Base-by-base conservation (phyloP, 1,284 basidiomycete species). In the Mycosarcoma mackinlayi region DNA sequence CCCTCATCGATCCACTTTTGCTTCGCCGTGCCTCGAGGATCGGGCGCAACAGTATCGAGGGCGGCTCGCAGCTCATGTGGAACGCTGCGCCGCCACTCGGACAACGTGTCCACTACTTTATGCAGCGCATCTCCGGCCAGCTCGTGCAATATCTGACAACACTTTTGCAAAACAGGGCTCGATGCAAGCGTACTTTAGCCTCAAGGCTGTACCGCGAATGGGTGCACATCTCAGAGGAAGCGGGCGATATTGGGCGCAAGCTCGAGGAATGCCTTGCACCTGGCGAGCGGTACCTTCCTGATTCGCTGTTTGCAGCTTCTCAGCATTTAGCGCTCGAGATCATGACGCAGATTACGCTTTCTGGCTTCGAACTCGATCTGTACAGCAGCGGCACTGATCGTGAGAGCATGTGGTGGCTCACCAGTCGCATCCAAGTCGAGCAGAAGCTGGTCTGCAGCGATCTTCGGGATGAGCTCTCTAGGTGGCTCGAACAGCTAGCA, bases 351-450 rank as follows among this genome's bases (percentile, higher is more conserved):
- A 85, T 92, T 18, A 83, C 91, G 9, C 84, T 90, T 45, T 88
- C 89, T 0, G 92, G 91, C 1, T 90, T 91, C 67, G 90, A 92
- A 77, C 84, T 92, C 24, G 89, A 90, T 40, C 82, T 93, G 8
- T 92, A 92, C 73, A 85, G 87, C 8, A 80, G 84, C 0, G 86
- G 48, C 21, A 44, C 28, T 5, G 67, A 70, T 38, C 31, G 57
- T 24, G 42, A 64, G 21, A 42, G 34, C 19, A 70, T 70, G 67
- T 70, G 67, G 67, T 70, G 67, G 67, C 61, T 70, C 16, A 61
- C 52, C 18, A 57, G 57, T 30, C 67, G 67, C 18, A 60, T 70
- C n/a, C 67, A 70, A 41, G 40, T 37, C 19, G 67, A 70, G 42
- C 67, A 70, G 37, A 31, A 23, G 10, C n/a, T 53, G 16, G 67